A percentile compares a stretch with the other conserved stretches of the same genome.
phyloP scores from a whole-genome alignment of 2,329 filamentous ascomycete species.

The Didymella arachidicola region DNA sequence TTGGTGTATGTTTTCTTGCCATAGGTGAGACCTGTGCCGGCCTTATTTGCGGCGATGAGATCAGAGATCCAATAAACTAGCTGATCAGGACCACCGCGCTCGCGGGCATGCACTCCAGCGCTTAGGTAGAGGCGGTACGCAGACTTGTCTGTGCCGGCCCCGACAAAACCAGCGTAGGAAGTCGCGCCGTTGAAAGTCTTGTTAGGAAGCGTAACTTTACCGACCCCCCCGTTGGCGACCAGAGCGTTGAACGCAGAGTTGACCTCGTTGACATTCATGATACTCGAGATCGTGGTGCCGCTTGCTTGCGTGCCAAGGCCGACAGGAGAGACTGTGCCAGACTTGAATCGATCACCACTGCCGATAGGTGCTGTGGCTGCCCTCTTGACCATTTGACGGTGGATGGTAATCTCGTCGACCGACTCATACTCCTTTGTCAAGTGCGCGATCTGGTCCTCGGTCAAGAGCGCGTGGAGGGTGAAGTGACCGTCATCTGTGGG shows the following conservation, averaged over 20 bases:
- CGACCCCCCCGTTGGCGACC: constrained; percentile 52
- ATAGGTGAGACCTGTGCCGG: constrained; percentile 60
- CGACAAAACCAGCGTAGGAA: constrained; percentile 55
- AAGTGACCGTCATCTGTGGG: constrained; percentile 42
- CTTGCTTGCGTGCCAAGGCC: constrained; percentile 53
- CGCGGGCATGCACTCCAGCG: constrained; percentile 64
- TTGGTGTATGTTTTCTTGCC: constrained; percentile 62
- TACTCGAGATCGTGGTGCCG: constrained; percentile 51
- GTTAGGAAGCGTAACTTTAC: constrained; percentile 54
- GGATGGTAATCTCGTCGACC: constrained; percentile 34
- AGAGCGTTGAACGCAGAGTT: constrained; percentile 56
- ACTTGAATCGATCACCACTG: constrained; percentile 52
- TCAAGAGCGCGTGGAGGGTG: constrained; percentile 44
- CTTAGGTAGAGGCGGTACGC: constrained; percentile 60
- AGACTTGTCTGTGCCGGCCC: constrained; percentile 54
- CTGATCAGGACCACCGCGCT: constrained; percentile 65
- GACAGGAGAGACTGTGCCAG: constrained; percentile 53
- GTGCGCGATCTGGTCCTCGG: constrained; percentile 44
- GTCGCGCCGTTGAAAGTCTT: constrained; percentile 55
- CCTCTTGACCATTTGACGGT: constrained; percentile 38
- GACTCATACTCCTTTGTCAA: constrained; percentile 38
- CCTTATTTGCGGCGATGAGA: constrained; percentile 62
- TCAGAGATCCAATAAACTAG: constrained; percentile 67
- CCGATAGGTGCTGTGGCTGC: constrained; percentile 45
- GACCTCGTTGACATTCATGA: constrained; percentile 59